These are phyloP conservation scores for Picea abies DNA, from an alignment of 83 land plant species.

Conservation along the genomic window DNA sequence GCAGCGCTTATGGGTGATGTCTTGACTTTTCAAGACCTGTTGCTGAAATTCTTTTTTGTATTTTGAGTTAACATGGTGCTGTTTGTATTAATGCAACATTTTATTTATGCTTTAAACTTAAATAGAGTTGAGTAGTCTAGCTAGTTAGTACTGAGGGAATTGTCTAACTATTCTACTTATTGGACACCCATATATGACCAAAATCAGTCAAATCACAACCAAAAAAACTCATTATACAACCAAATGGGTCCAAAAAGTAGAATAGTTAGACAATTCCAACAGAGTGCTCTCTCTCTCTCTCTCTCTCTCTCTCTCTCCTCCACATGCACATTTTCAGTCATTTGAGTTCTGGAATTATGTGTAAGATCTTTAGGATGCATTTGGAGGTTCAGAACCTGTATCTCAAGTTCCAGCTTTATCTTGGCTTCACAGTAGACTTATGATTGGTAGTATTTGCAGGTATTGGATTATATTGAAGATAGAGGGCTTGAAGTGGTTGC, in stretches of 20 bases:
- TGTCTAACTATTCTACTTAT: background rate
- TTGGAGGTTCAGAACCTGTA: background rate
- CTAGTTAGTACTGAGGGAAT: background rate
- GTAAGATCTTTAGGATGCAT: background rate
- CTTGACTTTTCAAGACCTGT: slow-evolving; percentile 4
- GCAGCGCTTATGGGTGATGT: slow-evolving; percentile 75
- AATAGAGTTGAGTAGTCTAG: background rate
- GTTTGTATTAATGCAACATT: background rate
- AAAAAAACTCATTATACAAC: no score
- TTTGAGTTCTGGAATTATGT: background rate
- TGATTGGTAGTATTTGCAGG: slow-evolving; percentile 24
- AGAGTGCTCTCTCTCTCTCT: background rate
- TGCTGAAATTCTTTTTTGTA: background rate
- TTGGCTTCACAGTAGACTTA: slow-evolving; percentile 13
- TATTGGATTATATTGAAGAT: slow-evolving; percentile 62
- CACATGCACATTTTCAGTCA: background rate
- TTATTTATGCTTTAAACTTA: background rate
- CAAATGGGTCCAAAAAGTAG: no score
- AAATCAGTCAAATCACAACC: no score
- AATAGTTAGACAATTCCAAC: no score
- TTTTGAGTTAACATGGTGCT: background rate
- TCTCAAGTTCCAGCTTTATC: slow-evolving; percentile 4
- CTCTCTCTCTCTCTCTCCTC: background rate
- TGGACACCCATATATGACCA: no score
- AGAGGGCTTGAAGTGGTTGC: no score